These are phyloP conservation scores for Sclerotinia glacialis DNA, from an alignment of 2,329 filamentous ascomycete species.

Conservation along the genomic window DNA sequence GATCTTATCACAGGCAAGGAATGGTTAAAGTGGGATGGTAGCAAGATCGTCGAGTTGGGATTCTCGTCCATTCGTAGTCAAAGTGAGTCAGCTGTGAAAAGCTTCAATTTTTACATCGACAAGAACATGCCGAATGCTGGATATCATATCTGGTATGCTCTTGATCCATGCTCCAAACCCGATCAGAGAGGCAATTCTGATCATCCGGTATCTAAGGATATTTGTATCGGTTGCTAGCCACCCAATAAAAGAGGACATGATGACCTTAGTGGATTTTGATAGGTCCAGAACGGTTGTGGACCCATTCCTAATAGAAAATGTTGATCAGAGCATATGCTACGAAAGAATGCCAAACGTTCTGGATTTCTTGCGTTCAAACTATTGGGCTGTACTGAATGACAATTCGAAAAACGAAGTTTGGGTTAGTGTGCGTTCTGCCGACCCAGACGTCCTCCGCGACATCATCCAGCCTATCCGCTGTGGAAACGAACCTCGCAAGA, in stretches of 20 bases:
- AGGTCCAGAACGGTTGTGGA: too few species aligned
- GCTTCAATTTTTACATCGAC: constrained; percentile 4
- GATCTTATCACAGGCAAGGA: constrained; percentile 14
- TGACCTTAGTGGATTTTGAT: too few species aligned
- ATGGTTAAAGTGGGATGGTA: constrained; percentile 2
- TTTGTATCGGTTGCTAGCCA: too few species aligned
- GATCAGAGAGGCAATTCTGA: not conserved
- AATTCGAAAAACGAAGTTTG: not conserved
- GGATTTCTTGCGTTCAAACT: not conserved
- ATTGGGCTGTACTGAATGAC: not conserved
- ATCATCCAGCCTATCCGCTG: too few species aligned
- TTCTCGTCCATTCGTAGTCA: constrained; percentile 26
- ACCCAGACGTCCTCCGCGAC: not conserved
- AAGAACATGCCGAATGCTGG: not conserved
- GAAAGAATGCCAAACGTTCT: not conserved
- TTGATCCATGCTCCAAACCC: constrained; percentile 25
- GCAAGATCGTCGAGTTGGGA: constrained; percentile 16
- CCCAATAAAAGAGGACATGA: too few species aligned
- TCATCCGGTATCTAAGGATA: not conserved
- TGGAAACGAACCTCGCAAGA: not conserved
- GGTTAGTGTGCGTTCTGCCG: not conserved
- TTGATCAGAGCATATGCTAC: not conserved
- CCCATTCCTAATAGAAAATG: too few species aligned
- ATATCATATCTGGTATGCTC: constrained; percentile 22
- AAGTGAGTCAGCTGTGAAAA: constrained; percentile 16